Percentiles rank a stretch among this genome's conserved stretches.
These are phyloP conservation scores for Sarocladium kiliense DNA, from an alignment of 2,329 filamentous ascomycete genomes.

Conservation along the genomic window DNA sequence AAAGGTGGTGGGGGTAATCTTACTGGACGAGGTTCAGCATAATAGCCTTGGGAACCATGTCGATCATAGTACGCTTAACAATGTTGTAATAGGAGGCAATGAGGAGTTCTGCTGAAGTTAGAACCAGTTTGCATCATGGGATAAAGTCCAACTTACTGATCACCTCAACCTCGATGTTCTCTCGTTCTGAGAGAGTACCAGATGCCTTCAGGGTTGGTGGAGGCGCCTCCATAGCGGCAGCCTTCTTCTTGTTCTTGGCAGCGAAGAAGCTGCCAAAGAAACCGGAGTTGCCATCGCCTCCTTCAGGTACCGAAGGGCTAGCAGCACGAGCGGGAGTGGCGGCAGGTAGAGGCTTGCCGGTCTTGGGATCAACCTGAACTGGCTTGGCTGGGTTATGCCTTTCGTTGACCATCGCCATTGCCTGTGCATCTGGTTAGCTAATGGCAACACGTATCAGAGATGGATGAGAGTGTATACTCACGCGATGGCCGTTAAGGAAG, in stretches of 20 bases:
- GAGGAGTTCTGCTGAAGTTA: conserved; percentile 63
- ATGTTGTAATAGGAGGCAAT: conserved; percentile 99
- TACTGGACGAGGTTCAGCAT: conserved; percentile 97
- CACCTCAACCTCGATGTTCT: conserved; percentile 93
- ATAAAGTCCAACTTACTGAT: conserved; percentile 65
- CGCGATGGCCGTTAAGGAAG: conserved; percentile 91
- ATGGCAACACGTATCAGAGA: conserved; percentile 14
- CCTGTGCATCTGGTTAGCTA: conserved; percentile 35
- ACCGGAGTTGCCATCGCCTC: conserved; percentile 55
- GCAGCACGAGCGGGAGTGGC: conserved; percentile 64
- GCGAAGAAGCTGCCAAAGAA: conserved; percentile 99
- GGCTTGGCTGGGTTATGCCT: conserved; percentile 77
- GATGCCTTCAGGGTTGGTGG: conserved; percentile 91
- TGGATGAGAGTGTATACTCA: conserved; percentile 35
- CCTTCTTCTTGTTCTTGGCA: conserved; percentile 99
- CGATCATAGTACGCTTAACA: conserved; percentile 96
- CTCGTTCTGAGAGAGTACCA: conserved; percentile 87
- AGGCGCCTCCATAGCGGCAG: conserved; percentile 97
- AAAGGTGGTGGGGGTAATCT: conserved; percentile 31
- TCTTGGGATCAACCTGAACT: conserved; percentile 96
- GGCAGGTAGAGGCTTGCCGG: conserved; percentile 81
- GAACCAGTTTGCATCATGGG: conserved; percentile 5
- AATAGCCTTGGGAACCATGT: conserved; percentile 99
- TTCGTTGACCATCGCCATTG: conserved; percentile 98
- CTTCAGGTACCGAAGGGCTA: conserved; percentile 63